phyloP scores from a whole-genome alignment of 352 stramenopile species.

The Globisporangium abappressorium region DNA sequence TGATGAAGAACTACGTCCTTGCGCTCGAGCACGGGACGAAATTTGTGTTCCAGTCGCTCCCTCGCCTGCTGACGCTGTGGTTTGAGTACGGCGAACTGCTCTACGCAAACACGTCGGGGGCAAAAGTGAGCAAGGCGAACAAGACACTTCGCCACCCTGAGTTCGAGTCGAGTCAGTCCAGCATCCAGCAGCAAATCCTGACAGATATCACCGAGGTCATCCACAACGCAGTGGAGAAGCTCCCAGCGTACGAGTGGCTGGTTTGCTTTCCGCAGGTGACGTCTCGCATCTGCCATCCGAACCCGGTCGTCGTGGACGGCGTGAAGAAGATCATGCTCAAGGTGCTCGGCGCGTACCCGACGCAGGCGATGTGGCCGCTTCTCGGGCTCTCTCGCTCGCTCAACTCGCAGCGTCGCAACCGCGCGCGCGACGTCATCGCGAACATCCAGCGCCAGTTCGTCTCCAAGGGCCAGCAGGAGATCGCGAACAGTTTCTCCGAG shows the following conservation, averaged over 20 bases:
- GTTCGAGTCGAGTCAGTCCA: slow-evolving; percentile 51
- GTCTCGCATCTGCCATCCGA: slow-evolving; percentile 92
- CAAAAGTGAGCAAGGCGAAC: slow-evolving; percentile 41
- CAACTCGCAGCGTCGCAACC: slow-evolving; percentile 63
- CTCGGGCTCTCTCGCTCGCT: slow-evolving; percentile 93
- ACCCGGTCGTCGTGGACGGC: slow-evolving; percentile 75
- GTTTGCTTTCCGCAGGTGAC: slow-evolving; percentile 98
- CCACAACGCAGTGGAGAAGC: slow-evolving; percentile 42
- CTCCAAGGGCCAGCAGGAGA: slow-evolving; percentile 55
- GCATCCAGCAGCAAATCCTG: slow-evolving; percentile 56
- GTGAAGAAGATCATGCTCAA: slow-evolving; percentile 93
- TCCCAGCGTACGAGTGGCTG: slow-evolving; percentile 94
- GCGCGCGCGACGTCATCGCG: slow-evolving; percentile 63
- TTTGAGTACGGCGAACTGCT: slow-evolving; percentile 94
- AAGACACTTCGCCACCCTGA: slow-evolving; percentile 67
- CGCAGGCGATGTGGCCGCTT: slow-evolving; percentile 97
- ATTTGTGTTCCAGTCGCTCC: slow-evolving; percentile 96
- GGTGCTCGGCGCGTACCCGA: slow-evolving; percentile 93
- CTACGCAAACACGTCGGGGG: slow-evolving; percentile 27
- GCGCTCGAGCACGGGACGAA: slow-evolving; percentile 87
- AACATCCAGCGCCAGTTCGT: slow-evolving; percentile 64
- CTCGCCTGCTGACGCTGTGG: slow-evolving; percentile 96
- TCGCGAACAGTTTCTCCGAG: slow-evolving; percentile 82
- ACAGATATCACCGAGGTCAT: slow-evolving; percentile 65
- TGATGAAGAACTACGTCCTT: slow-evolving; percentile 95